Evolutionary conservation across 2,329 filamentous ascomycete species (phyloP), one percentile per base, ranked within the genome.

Genomic region (Colletotrichum cordylinicola): DNA sequence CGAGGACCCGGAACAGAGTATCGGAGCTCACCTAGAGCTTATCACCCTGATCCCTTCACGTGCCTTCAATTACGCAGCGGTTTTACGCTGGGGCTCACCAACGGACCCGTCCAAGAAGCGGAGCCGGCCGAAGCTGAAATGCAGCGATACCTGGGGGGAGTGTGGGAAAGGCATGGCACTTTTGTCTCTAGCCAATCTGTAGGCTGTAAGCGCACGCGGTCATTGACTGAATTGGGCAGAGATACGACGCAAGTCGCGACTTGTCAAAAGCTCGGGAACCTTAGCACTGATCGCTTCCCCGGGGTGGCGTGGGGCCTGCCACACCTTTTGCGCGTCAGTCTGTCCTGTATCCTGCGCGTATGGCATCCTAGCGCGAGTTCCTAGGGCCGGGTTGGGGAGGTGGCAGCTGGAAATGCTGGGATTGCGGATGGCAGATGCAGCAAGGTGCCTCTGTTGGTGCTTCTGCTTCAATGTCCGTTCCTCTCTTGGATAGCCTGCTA

Each of bases 71-170:
- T 39, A 37, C 29, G 48, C 27, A 15, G 61, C 58, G 37, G 48
- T 24, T 33, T 62, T 18, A 29, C 43, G 21, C 29, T 35, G 24
- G 16, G 39, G 29, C 39, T 67, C 64, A 29, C 21, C 39, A 52
- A 48, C 56, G 35, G 73, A 35, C 62, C 52, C 12, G 18, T 66
- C 73, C 9, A 65, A 73, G 66, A 29, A 55, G 43, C 74, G 74
- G 74, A 69, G 74, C 74, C 74, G 74, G 72, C 74, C 74, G 74
- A 76, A 74, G 70, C 65, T 76, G 74, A 62, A 64, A 69, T 37
- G 18, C n/a, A 15, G n/a, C 33, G 21, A 27, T 58, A n/a, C 48
- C 48, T 33, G n/a, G 27, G 31, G 31, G 18, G 37, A 43, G 35
- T 65, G 31, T 48, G 24, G 37, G 35, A n/a, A 29, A 65, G 21